Evolutionary conservation across 768 basidiomycete species (phyloP), one percentile per base, ranked within the genome.

Genomic region (Mycena vitilis): DNA sequence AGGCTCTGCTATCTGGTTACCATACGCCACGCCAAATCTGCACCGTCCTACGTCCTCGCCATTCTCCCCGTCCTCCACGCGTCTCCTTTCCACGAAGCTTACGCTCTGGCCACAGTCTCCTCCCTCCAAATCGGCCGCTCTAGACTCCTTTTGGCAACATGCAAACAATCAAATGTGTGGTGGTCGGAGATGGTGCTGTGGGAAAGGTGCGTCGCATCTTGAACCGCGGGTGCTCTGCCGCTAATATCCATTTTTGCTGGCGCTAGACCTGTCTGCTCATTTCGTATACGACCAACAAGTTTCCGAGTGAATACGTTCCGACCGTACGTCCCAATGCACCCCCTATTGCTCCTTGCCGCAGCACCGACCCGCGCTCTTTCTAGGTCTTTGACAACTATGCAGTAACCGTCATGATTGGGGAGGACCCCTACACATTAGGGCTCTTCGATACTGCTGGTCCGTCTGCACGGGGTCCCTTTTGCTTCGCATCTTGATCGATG

Each of bases 371-470:
- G 57, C 68, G 57, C 68, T 59, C 76, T 64, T 68, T 61, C 20
- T 81, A 95, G 94, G 92, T 95, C 67, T 96, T 96, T 80, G 95
- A 97, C 82, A 97, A 97, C 82, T 96, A 96, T 83, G 98, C 98
- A 69, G 98, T 99, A 70, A 99, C 97, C n/a, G 98, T 99, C 66
- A 99, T 99, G 98, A 99, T 99, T 82, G 97, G 97, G 60, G 98
- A 99, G 76, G 97, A 99, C 82, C 97, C 98, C 60, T 99, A 99
- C 81, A 99, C 98, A 72, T 84, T 99, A 77, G 98, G 98, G 64
- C 81, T 99, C 73, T 99, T 99, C 81, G 98, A 99, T 87, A 99
- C 98, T 68, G 98, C 98, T 74, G 96, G 96, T 96, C 71, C 74
- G 93, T 87, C 12, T 61, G 65, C 20, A 61, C 22, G 7, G 42